Conservation (phyloP, 192 early-diverging fungal species). For the Umbelopsis sp. region DNA sequence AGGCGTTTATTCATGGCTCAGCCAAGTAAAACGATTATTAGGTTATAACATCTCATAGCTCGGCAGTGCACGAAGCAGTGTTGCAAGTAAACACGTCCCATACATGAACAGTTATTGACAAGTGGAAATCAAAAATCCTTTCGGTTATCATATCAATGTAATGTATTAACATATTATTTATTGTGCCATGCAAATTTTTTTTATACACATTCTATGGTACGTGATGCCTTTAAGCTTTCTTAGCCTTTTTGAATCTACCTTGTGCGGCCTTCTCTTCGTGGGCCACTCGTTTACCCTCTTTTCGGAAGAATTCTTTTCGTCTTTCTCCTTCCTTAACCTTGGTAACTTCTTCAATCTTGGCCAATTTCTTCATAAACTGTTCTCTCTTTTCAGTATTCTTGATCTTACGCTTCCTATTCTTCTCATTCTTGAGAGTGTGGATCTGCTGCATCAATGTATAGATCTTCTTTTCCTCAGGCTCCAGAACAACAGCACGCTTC, state of each 20-base stretch:
- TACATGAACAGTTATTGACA: no score
- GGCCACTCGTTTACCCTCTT: slow-evolving; percentile 48
- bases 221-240: slow-evolving; percentile 3
- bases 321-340: slow-evolving; percentile 61
- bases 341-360: slow-evolving; percentile 45
- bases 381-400: slow-evolving; percentile 55
- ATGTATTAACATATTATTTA: slow-evolving; percentile 15
- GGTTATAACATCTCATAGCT: no score
- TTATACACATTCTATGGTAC: slow-evolving; percentile 1
- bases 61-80: no score
- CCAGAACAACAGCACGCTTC: slow-evolving; percentile 85
- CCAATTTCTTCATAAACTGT: slow-evolving; percentile 58
- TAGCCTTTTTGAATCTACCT: slow-evolving; percentile 15
- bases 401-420: slow-evolving; percentile 74
- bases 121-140: no score
- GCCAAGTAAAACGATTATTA: no score
- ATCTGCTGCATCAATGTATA: slow-evolving; percentile 83
- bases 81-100: no score
- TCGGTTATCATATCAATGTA: background rate
- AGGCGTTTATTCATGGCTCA: no score
- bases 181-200: slow-evolving; percentile 10
- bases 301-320: slow-evolving; percentile 69
- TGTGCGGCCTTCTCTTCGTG: slow-evolving; percentile 15
- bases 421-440: slow-evolving; percentile 85
- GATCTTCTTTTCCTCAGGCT: slow-evolving; percentile 91